A percentile compares a stretch with the other conserved stretches of the same genome.
phyloP scores from a whole-genome alignment of 2,329 filamentous ascomycete genomes.

The Periconia sp. region DNA sequence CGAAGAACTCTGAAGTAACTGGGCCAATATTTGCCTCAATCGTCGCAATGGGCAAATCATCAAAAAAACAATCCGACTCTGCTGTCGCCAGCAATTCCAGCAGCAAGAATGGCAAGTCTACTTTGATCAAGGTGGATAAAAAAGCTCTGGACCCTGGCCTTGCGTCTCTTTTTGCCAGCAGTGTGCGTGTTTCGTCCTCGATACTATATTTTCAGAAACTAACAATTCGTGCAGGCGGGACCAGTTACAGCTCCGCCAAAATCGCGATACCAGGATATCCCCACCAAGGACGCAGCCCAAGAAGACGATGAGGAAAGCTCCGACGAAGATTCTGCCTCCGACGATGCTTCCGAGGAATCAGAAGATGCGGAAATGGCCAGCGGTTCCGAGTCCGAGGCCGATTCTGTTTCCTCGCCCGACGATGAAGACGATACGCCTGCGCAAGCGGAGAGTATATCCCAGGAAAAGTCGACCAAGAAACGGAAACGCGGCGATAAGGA shows the following conservation, averaged over 20 bases:
- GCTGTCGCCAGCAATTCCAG: constrained; percentile 1
- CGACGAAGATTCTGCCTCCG: constrained; percentile 15
- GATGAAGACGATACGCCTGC: constrained; percentile 20
- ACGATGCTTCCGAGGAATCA: constrained; percentile 15
- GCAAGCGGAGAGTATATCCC: constrained; percentile 14
- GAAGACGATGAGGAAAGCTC: constrained; percentile 55
- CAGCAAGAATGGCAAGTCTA: constrained; percentile 12
- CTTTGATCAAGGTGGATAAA: constrained; percentile 31
- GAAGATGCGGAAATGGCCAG: constrained; percentile 25
- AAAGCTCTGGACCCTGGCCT: constrained; percentile 47
- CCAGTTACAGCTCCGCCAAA: constrained; percentile 43
- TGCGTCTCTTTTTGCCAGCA: constrained; percentile 52
- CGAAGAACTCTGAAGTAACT: neutral
- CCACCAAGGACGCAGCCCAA: constrained; percentile 21
- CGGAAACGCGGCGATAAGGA: constrained; percentile 60
- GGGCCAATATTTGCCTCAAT: constrained; percentile 6
- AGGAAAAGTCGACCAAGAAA: constrained; percentile 37
- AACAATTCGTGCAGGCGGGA: constrained; percentile 28
- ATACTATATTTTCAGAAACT: neutral
- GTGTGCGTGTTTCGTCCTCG: constrained; percentile 29
- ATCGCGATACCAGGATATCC: constrained; percentile 40
- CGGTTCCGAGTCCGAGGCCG: constrained; percentile 17
- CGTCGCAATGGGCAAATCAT: constrained; percentile 37
- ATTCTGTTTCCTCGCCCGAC: constrained; percentile 12
- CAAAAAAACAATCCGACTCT: constrained; percentile 24